phyloP scores from a whole-genome alignment of 2,329 filamentous ascomycete species.

The Beauveria bassiana region DNA sequence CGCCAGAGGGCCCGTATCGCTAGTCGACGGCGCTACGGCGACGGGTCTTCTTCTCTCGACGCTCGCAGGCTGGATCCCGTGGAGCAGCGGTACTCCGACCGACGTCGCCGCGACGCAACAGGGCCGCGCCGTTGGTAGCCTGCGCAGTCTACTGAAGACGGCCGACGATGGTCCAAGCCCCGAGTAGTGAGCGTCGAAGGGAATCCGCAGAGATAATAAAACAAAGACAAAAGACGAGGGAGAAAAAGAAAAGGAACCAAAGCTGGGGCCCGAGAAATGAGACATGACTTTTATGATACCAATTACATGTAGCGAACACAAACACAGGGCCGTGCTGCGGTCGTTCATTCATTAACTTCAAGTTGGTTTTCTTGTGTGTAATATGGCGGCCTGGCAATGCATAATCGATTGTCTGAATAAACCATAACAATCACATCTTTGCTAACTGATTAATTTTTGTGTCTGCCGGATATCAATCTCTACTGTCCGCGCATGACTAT shows the following conservation, averaged over 20 bases:
- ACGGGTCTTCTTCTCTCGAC: conserved; percentile 10
- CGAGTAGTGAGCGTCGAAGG: background rate
- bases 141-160: conserved; percentile 42
- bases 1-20: background rate
- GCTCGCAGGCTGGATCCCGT: conserved; percentile 13
- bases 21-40: conserved; percentile 6
- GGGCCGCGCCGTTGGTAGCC: conserved; percentile 48
- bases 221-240: background rate
- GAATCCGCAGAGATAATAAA: background rate
- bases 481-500: too few relatives aligned
- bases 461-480: too few relatives aligned
- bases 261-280: background rate
- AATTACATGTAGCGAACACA: background rate
- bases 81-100: conserved; percentile 13
- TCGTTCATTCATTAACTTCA: too few relatives aligned
- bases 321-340: too few relatives aligned
- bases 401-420: too few relatives aligned
- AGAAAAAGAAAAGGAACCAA: background rate
- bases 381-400: too few relatives aligned
- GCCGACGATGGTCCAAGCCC: background rate
- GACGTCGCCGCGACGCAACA: conserved; percentile 21
- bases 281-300: background rate
- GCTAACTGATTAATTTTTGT: too few relatives aligned
- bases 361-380: too few relatives aligned
- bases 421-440: too few relatives aligned